Evolutionary conservation across 129 eudicot species (phyloP), one percentile per base, ranked within the genome.

Genomic region (Flaveria bidentis): DNA sequence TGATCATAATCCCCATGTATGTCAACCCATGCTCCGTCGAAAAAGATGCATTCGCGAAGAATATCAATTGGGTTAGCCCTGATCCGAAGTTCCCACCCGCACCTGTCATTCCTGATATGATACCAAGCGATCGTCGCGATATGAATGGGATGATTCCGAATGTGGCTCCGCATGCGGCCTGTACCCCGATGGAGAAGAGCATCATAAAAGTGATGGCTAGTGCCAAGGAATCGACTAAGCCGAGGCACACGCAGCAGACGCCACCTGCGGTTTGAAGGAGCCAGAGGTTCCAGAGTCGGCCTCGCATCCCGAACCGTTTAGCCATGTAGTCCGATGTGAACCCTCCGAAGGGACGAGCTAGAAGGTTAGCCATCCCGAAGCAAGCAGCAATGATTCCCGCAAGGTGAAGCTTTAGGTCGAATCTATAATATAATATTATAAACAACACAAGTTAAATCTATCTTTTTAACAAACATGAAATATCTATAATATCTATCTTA

Each of bases 161-260:
- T 25, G 98, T 85, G 26, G 97, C 98, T 5, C 98, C 98, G 42
- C 98, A 90, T 3, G 98, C 98, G 0, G 98, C 92, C 63, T 93
- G 98, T 6, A 96, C 95, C 1, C 96, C 96, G 0, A 90, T 22
- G 14, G 98, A 93, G 79, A 93, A 93, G 4, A 93, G 76, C 71
- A 93, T 86, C 92, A 93, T 87, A 42, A 82, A 84, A 1, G 84
- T 66, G 52, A 93, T 71, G 30, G 97, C 98, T 14, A 83, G 45
- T 0, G 89, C 78, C 15, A 93, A 85, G 1, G 88, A 79, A 62
- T 78, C 74, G 2, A 96, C 85, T 2, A 78, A 49, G 39, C 98
- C 98, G 0, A 93, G 89, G 74, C 81, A 81, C 2, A 93, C 22
- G 28, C 98, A 93, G 64, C 84, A 93, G 1, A 86, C 64, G 12